A percentile compares a stretch with the other conserved stretches of the same genome.
phyloP scores from a whole-genome alignment of 1,139 yeast genomes.

The Arxiozyma slooffiae region DNA sequence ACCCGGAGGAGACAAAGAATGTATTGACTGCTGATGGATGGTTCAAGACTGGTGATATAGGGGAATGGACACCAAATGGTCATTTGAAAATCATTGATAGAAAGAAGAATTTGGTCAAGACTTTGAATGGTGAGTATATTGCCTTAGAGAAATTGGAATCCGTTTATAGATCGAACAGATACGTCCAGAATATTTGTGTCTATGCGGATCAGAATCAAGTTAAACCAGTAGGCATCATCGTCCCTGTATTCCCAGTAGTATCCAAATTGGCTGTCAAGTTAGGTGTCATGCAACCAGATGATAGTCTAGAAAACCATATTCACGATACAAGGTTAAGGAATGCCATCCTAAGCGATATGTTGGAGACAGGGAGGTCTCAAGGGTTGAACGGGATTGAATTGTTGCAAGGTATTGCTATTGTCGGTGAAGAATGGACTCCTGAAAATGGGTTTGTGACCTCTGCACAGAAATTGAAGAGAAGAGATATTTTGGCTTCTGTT shows the following conservation, averaged over 20 bases:
- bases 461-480: constrained; percentile 94
- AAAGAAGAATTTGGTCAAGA: constrained; percentile 90
- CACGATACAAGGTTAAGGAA: constrained; percentile 48
- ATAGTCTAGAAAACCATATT: constrained; percentile 44
- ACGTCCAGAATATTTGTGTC: constrained; percentile 75
- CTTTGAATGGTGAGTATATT: constrained; percentile 93
- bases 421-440: constrained; percentile 96
- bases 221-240: constrained; percentile 85
- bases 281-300: constrained; percentile 41
- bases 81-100: constrained; percentile 81
- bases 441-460: constrained; percentile 88
- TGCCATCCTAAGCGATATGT: constrained; percentile 49
- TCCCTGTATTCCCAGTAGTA: constrained; percentile 66
- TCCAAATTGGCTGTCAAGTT: constrained; percentile 48
- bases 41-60: constrained; percentile 97
- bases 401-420: constrained; percentile 64
- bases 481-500: constrained; percentile 66
- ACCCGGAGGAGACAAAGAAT: constrained; percentile 67
- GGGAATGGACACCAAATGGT: constrained; percentile 82
- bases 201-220: constrained; percentile 82
- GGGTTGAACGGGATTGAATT: constrained; percentile 84
- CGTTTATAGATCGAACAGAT: constrained; percentile 69
- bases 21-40: constrained; percentile 70
- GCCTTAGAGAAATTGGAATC: constrained; percentile 90
- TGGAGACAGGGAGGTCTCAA: constrained; percentile 67